Evolutionary conservation across 768 basidiomycete species (phyloP).

Genomic region (Podaxis pistillaris): DNA sequence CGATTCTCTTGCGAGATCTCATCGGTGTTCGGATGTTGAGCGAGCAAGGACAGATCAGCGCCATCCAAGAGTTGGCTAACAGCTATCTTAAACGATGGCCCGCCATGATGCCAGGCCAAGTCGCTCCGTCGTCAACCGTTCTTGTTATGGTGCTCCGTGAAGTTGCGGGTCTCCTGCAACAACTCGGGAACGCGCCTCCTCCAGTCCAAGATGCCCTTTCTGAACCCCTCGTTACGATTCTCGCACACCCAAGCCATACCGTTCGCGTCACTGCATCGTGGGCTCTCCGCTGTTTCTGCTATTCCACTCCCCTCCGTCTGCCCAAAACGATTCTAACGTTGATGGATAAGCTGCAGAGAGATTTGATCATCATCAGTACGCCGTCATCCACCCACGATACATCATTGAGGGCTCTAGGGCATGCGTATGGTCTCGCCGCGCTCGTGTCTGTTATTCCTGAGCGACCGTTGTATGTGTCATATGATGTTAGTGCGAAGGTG

Average conservation of each 20-base stretch:
- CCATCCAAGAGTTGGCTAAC: slow-evolving; percentile 82
- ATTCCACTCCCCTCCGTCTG: slow-evolving; percentile 81
- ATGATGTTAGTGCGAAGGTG: slow-evolving; percentile 88
- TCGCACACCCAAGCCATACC: slow-evolving; percentile 84
- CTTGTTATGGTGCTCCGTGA: slow-evolving; percentile 79
- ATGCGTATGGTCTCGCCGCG: slow-evolving; percentile 86
- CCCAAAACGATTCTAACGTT: slow-evolving; percentile 76
- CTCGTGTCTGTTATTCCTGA: slow-evolving; percentile 84
- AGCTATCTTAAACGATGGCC: slow-evolving; percentile 91
- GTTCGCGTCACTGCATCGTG: slow-evolving; percentile 87
- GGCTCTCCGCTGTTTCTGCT: slow-evolving; percentile 88
- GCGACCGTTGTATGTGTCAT: slow-evolving; percentile 90
- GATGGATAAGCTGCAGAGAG: slow-evolving; percentile 80
- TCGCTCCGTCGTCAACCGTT: slow-evolving; percentile 62
- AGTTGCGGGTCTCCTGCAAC: slow-evolving; percentile 80
- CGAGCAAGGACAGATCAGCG: slow-evolving; percentile 91
- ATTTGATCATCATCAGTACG: slow-evolving; percentile 69
- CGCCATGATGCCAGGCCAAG: slow-evolving; percentile 85
- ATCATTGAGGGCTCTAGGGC: slow-evolving; percentile 73
- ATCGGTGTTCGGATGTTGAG: slow-evolving; percentile 87
- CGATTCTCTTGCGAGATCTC: slow-evolving; percentile 78
- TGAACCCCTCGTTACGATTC: slow-evolving; percentile 81
- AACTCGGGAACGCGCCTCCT: slow-evolving; percentile 89
- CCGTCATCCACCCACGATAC: slow-evolving; percentile 74
- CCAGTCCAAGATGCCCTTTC: slow-evolving; percentile 87